These are phyloP conservation scores for Tylopilus vinaceipallidus DNA, from an alignment of 768 basidiomycete species.

Conservation along the genomic window DNA sequence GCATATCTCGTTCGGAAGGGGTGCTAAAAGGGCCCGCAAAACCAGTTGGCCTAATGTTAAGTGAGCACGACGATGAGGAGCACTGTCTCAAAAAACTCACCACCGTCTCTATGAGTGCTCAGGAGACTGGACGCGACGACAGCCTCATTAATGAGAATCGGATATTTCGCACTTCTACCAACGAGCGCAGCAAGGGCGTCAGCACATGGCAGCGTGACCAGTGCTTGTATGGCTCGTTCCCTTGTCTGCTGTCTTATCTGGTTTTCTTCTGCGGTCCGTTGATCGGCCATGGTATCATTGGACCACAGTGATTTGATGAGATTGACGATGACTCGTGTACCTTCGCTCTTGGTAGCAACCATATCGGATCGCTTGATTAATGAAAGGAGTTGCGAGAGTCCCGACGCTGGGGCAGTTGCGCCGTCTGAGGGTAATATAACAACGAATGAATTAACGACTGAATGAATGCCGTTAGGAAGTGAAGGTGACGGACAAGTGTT, in stretches of 20 bases:
- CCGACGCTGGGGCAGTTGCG: slow-evolving; percentile 38
- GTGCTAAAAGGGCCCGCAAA: slow-evolving; percentile 53
- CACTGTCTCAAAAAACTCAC: slow-evolving; percentile 39
- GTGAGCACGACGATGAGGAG: slow-evolving; percentile 2
- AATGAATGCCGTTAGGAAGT: slow-evolving; percentile 22
- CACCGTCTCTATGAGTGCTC: slow-evolving; percentile 60
- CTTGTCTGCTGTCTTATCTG: slow-evolving; percentile 47
- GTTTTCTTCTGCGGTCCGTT: slow-evolving; percentile 31
- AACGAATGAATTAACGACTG: slow-evolving; percentile 46
- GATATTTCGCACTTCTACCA: slow-evolving; percentile 74
- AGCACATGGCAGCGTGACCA: slow-evolving; percentile 55
- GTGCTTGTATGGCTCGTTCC: slow-evolving; percentile 49
- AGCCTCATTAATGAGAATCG: slow-evolving; percentile 85
- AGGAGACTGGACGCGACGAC: slow-evolving; percentile 80
- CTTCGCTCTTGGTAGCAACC: slow-evolving; percentile 83
- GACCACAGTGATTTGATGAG: slow-evolving; percentile 77
- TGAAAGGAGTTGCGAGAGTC: slow-evolving; percentile 67
- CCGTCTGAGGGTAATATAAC: slow-evolving; percentile 49
- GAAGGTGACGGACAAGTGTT: slow-evolving; percentile 18
- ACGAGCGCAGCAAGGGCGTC: slow-evolving; percentile 69
- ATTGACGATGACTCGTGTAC: slow-evolving; percentile 85
- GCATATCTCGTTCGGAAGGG: slow-evolving; percentile 43
- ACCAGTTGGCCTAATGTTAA: slow-evolving; percentile 55
- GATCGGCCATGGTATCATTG: slow-evolving; percentile 37
- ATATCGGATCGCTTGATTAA: slow-evolving; percentile 79